Conservation (phyloP, 352 stramenopile species). For the Pythium volutum region DNA sequence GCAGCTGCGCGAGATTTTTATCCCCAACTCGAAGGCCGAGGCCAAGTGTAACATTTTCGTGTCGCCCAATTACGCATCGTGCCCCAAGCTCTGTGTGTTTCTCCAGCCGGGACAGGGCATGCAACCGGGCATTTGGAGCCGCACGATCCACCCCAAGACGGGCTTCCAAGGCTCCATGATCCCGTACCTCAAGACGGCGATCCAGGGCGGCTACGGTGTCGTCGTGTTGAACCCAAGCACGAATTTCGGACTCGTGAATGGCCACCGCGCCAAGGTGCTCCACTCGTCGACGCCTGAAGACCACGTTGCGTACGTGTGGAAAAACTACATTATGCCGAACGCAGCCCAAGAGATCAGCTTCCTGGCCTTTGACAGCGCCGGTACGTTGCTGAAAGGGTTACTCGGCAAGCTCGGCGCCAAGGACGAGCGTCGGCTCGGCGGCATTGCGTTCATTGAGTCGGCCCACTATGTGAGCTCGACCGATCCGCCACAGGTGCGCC, state of each 20-base stretch:
- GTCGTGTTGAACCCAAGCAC: constrained; percentile 83
- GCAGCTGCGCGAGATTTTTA: constrained; percentile 81
- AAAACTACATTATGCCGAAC: constrained; percentile 83
- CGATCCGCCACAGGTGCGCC: constrained; percentile 44
- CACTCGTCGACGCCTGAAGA: constrained; percentile 73
- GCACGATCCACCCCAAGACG: constrained; percentile 71
- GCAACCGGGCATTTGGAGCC: constrained; percentile 71
- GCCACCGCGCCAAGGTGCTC: constrained; percentile 78
- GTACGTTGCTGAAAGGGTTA: constrained; percentile 69
- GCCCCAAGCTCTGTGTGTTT: constrained; percentile 80
- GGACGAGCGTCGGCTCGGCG: constrained; percentile 62
- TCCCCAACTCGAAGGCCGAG: constrained; percentile 85
- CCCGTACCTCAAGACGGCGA: constrained; percentile 83
- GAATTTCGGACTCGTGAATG: constrained; percentile 77
- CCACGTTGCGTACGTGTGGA: constrained; percentile 83
- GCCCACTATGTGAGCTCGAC: constrained; percentile 64
- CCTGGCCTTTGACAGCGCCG: constrained; percentile 69
- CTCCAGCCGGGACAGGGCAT: constrained; percentile 64
- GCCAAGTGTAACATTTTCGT: constrained; percentile 87
- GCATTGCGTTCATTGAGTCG: constrained; percentile 86
- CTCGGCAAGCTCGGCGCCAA: constrained; percentile 52
- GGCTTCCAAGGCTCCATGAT: constrained; percentile 87
- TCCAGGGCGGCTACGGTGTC: constrained; percentile 80
- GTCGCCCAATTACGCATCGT: constrained; percentile 75
- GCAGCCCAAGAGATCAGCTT: constrained; percentile 84